Evolutionary conservation across 2,329 filamentous ascomycete genomes (phyloP).

Genomic region (Purpureocillium takamizusanense): DNA sequence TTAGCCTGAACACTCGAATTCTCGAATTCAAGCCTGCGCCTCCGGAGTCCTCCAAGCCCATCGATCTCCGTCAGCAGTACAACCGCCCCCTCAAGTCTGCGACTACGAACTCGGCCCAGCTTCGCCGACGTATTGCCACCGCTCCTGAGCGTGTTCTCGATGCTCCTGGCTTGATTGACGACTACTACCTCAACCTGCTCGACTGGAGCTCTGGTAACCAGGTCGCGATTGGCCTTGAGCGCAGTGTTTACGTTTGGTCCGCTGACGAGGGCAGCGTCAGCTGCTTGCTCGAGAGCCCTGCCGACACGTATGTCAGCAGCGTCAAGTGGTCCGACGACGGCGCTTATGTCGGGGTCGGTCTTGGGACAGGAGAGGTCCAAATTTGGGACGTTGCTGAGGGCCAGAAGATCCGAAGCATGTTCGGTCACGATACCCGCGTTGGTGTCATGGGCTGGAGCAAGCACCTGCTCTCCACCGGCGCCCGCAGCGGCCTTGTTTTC

Average conservation of each 20-base stretch:
- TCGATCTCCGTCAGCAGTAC: constrained; percentile 95
- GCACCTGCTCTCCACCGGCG: constrained; percentile 90
- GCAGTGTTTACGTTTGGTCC: constrained; percentile 97
- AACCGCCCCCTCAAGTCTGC: constrained; percentile 86
- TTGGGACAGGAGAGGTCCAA: constrained; percentile 92
- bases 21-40: constrained; percentile 96
- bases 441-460: constrained; percentile 99
- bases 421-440: constrained; percentile 91
- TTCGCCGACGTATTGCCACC: constrained; percentile 84
- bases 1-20: constrained; percentile 89
- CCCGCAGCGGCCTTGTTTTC: constrained; percentile 88
- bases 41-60: constrained; percentile 97
- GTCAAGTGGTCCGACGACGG: constrained; percentile 99
- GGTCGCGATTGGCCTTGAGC: constrained; percentile 93
- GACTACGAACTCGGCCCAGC: constrained; percentile 68
- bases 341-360: constrained; percentile 89
- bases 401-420: constrained; percentile 96
- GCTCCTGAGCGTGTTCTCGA: constrained; percentile 94
- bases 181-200: constrained; percentile 97
- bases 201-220: constrained; percentile 99
- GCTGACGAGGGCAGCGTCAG: constrained; percentile 85
- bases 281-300: constrained; percentile 76
- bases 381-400: constrained; percentile 98
- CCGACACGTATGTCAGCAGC: constrained; percentile 93
- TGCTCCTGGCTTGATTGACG: constrained; percentile 89